Base-by-base conservation (phyloP, 1,284 basidiomycete genomes). In the Marasmius tenuissimus region DNA sequence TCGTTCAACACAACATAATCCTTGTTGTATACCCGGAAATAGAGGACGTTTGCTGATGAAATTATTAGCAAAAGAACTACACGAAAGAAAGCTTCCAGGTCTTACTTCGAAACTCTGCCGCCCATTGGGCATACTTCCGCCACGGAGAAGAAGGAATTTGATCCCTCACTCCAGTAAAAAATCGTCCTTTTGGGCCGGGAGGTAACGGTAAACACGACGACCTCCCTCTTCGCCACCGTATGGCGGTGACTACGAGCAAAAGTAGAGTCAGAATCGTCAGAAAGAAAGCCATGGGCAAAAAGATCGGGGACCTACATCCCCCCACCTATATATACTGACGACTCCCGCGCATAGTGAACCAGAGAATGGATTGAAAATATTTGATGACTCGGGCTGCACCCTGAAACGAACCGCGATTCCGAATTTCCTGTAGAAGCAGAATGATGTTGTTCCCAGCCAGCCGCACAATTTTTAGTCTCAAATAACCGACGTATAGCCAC, bases 1-100 rank as follows among this genome's bases (percentile, higher is more conserved):
- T 71, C 70, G 64, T 79, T 81, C 6, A 81, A 67, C 9, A 81
- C 72, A 34, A 81, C 65, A 16, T 73, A 57, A 33, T 38, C 39
- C 6, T 33, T 69, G 60, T 75, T 76, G 61, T 73, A 76, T 16
- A 78, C 68, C 14, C 75, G 71, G 58, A 79, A 77, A 1, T 72
- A 73, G 27, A 80, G 70, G 34, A 80, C 62, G 1, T 72, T 63
- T 40, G 68, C 76, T 78, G 35, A 37, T 16, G 11, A 9, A 37
- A 34, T 38, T 18, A 20, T 58, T 20, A 48, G 40, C 14, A 27
- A 35, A 27, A 20, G 9, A 27, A 22, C 22, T 9, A 4, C 10
- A 2, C 35, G 14, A 49, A 54, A 55, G 16, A 33, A 39, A 56
- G 49, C 35, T 39, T 47, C 10, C 18, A 27, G 48, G 39, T 38